A percentile compares a stretch with the other conserved stretches of the same genome.
phyloP scores from a whole-genome alignment of 2,329 filamentous ascomycete genomes.

The Xylariaceae sp. region DNA sequence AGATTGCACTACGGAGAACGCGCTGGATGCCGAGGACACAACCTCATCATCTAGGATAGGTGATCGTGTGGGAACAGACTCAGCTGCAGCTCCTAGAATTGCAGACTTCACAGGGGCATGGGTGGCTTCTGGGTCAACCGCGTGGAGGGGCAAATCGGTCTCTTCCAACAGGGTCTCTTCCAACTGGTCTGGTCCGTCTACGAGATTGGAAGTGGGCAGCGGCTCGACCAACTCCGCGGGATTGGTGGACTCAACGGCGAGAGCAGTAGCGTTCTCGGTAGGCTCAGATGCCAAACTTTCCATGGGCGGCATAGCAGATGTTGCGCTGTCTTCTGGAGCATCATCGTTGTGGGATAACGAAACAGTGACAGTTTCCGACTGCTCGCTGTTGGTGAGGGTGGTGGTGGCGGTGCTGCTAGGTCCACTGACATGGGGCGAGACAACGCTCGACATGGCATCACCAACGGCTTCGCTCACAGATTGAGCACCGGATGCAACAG shows the following conservation, averaged over 20 bases:
- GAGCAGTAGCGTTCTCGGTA: constrained; percentile 21
- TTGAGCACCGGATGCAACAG: background rate
- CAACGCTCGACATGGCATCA: constrained; percentile 30
- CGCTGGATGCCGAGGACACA: constrained; percentile 35
- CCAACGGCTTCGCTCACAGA: constrained; percentile 16
- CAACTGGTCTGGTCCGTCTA: constrained; percentile 28
- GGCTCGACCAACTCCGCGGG: constrained; percentile 27
- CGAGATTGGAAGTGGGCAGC: constrained; percentile 16
- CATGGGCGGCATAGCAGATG: constrained; percentile 20
- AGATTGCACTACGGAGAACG: constrained; percentile 32
- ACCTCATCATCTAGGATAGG: constrained; percentile 49
- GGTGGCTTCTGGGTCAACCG: constrained; percentile 17
- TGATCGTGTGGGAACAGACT: constrained; percentile 44
- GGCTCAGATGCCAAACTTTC: constrained; percentile 22
- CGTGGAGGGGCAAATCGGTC: constrained; percentile 21
- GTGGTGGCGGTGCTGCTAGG: constrained; percentile 17
- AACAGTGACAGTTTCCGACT: constrained; percentile 28
- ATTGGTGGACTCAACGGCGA: constrained; percentile 25
- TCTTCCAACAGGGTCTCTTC: constrained; percentile 34
- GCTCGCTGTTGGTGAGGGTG: constrained; percentile 19
- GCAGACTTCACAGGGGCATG: constrained; percentile 40
- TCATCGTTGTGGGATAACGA: constrained; percentile 18
- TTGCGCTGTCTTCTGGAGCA: constrained; percentile 17
- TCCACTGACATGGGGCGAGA: constrained; percentile 15
- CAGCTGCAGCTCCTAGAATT: constrained; percentile 49